phyloP scores from a whole-genome alignment of 2,329 filamentous ascomycete genomes.

The Colletotrichum navitas region DNA sequence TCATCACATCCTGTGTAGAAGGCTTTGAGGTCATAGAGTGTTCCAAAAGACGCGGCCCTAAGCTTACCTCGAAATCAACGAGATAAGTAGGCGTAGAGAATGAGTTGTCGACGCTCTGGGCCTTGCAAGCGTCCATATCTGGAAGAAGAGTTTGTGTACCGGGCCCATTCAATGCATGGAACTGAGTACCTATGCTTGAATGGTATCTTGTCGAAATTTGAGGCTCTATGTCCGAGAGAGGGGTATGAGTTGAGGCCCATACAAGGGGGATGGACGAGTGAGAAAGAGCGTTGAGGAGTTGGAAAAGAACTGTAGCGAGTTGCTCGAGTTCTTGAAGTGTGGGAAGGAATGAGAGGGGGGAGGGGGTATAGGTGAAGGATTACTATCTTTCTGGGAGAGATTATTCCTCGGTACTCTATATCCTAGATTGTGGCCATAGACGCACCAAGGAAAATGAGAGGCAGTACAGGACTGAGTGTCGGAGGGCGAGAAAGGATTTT shows the following conservation, averaged over 20 bases:
- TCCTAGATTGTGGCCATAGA: neutral
- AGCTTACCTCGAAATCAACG: neutral
- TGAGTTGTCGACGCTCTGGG: neutral
- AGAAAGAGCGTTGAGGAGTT: neutral
- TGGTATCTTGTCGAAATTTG: neutral
- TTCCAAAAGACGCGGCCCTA: neutral
- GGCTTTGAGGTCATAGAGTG: neutral
- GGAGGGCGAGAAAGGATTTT: neutral
- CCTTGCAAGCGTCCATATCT: slow-evolving; percentile 3
- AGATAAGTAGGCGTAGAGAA: neutral
- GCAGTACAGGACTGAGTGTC: neutral
- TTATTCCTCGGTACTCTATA: neutral
- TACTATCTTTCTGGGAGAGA: neutral
- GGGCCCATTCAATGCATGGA: neutral
- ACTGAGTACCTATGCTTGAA: neutral
- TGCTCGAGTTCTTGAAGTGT: neutral
- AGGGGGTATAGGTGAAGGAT: neutral
- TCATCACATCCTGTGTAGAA: neutral
- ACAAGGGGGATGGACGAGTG: no score
- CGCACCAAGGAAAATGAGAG: neutral
- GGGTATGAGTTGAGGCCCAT: no score
- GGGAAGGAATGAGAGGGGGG: neutral
- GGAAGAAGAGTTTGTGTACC: neutral
- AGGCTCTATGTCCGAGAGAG: neutral
- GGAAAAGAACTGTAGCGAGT: neutral